Evolutionary conservation across 2,329 filamentous ascomycete genomes (phyloP), one percentile per base, ranked within the genome.

Genomic region (Sporothrix protearum): DNA sequence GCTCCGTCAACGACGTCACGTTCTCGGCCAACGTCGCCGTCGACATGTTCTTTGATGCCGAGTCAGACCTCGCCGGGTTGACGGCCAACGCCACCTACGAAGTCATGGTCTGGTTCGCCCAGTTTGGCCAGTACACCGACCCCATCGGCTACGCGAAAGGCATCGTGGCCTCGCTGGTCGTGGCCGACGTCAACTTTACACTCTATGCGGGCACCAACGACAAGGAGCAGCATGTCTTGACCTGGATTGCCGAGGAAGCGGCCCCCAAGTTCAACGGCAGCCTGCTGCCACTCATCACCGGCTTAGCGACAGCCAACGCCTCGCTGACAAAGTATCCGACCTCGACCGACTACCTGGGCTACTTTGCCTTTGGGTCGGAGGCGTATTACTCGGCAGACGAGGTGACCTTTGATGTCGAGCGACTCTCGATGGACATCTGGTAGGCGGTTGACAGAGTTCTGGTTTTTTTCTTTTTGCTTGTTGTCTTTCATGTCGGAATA

Each of bases 21-120:
- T 78, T 86, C 72, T 85, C 85, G 75, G 79, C 85, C 77, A 88
- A 88, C 80, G 85, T 88, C 53, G 86, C 85, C 55, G 80, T 88
- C 74, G 86, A 88, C 79, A 86, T 88, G 82, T 88, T 88, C 78
- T 78, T 88, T 70, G 86, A 87, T 74, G 76, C 75, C 42, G 81
- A 85, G 76, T 76, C 81, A 68, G 75, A 73, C 0, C 81, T 77
- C 0, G 79, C 86, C 0, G 72, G 77, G 47, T 77, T 83, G 76
- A 83, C 81, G 55, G 76, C 77, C 0, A 79, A 80, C 3, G 83
- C 86, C 2, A 75, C 76, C 12, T 85, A 82, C 78, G 86, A 73
- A 25, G 57, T 73, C 63, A 73, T 73, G 72, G 70, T 73, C 9
- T 73, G 72, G 85, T 82, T 88, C 73, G 85, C 81, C 2, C 78